Percentiles rank a stretch among this genome's conserved stretches.
These are phyloP conservation scores for Phyllosticta citrichinensis DNA, from an alignment of 2,329 filamentous ascomycete genomes.

Conservation along the genomic window DNA sequence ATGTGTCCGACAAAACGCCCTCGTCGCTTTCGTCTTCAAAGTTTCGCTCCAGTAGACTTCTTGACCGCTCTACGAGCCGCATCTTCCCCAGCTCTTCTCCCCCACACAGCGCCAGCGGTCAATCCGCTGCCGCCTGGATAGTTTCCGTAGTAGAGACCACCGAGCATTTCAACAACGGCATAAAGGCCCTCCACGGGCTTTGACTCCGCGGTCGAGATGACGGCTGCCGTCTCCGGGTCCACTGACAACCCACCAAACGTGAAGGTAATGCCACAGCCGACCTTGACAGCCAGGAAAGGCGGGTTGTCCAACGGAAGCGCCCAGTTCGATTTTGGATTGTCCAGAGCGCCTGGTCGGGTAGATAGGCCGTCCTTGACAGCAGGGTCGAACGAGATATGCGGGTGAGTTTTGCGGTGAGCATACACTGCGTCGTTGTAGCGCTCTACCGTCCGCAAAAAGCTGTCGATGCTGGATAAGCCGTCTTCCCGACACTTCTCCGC, in stretches of 20 bases:
- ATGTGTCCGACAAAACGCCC: too few species aligned
- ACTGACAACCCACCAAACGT: conserved; percentile 56
- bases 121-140: conserved; percentile 54
- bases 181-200: conserved; percentile 46
- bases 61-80: conserved; percentile 13
- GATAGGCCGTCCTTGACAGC: conserved; percentile 52
- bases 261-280: conserved; percentile 57
- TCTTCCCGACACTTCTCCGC: conserved; percentile 38
- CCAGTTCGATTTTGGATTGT: conserved; percentile 56
- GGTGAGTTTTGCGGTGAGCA: conserved; percentile 36
- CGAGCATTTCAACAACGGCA: conserved; percentile 57
- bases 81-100: conserved; percentile 31
- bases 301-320: conserved; percentile 46
- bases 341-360: conserved; percentile 44
- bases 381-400: conserved; percentile 44
- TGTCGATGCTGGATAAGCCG: conserved; percentile 37
- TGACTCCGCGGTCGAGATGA: conserved; percentile 39
- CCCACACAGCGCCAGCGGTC: conserved; percentile 48
- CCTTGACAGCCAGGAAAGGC: conserved; percentile 54
- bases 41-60: not conserved
- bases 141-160: conserved; percentile 36
- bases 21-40: not conserved
- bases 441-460: conserved; percentile 43
- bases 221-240: conserved; percentile 42
- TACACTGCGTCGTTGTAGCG: conserved; percentile 51